Conservation (phyloP, 2,329 filamentous ascomycete species). For the Laburnicola sp. region DNA sequence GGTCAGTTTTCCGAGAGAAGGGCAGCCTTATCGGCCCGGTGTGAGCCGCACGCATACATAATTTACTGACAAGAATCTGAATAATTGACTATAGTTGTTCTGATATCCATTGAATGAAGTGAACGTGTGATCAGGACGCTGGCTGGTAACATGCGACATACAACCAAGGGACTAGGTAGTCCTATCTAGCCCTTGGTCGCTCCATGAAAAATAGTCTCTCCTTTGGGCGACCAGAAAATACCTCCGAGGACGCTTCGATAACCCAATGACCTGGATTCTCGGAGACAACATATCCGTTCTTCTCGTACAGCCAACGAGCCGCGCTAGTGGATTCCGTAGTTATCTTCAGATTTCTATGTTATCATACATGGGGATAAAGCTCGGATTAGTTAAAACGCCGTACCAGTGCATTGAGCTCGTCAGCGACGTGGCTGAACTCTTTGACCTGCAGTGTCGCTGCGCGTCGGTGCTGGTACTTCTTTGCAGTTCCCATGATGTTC, state of each 20-base stretch:
- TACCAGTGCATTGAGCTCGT: slow-evolving; percentile 5
- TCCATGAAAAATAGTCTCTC: slow-evolving; percentile 10
- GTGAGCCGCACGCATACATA: no score
- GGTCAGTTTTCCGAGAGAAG: no score
- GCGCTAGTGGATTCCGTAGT: slow-evolving; percentile 5
- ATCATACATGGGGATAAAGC: background rate
- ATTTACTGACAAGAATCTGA: no score
- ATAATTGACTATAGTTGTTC: no score
- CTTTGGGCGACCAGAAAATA: slow-evolving; percentile 1
- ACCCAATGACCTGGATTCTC: slow-evolving; percentile 4
- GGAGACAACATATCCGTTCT: background rate
- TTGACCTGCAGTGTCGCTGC: slow-evolving; percentile 3
- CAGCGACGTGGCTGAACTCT: background rate
- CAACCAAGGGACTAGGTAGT: slow-evolving; percentile 47
- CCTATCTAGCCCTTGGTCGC: slow-evolving; percentile 2
- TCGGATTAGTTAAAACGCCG: background rate
- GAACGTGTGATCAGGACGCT: no score
- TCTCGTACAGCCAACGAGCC: slow-evolving; percentile 8
- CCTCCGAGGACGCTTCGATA: slow-evolving; percentile 1
- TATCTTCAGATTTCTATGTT: slow-evolving; percentile 1
- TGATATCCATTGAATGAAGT: no score
- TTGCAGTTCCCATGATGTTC: slow-evolving; percentile 6
- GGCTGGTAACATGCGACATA: no score
- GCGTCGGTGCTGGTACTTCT: slow-evolving; percentile 5
- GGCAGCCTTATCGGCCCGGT: no score